Percentiles rank a stretch among this genome's conserved stretches.
Conservation (phyloP, 495 filamentous ascomycete species). For the Bryoglossum gracile region DNA sequence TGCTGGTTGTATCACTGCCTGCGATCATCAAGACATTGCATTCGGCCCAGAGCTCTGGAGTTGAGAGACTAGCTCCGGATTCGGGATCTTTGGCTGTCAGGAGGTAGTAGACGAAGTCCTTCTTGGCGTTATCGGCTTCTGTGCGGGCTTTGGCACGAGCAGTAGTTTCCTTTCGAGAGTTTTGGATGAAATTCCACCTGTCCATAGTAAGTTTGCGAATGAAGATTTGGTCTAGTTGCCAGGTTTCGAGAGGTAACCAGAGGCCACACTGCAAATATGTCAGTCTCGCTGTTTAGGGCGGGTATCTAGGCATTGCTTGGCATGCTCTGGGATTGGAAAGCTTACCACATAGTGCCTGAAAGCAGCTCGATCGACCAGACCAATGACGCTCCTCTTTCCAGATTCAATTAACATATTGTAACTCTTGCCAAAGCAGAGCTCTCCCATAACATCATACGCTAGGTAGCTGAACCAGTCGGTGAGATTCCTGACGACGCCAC, state of each 20-base stretch:
- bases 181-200: slow-evolving; percentile 48
- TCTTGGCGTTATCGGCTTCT: slow-evolving; percentile 42
- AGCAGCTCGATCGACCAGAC: slow-evolving; percentile 47
- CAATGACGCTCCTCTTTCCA: slow-evolving; percentile 51
- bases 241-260: slow-evolving; percentile 48
- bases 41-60: slow-evolving; percentile 63
- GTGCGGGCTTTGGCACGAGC: slow-evolving; percentile 48
- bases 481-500: slow-evolving; percentile 41
- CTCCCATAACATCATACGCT: slow-evolving; percentile 67
- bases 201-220: slow-evolving; percentile 49
- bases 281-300: neutral
- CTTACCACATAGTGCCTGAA: slow-evolving; percentile 50
- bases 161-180: slow-evolving; percentile 45
- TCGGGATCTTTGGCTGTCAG: slow-evolving; percentile 52
- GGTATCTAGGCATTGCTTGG: neutral
- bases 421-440: slow-evolving; percentile 61
- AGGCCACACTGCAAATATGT: slow-evolving; percentile 37
- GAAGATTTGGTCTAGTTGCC: slow-evolving; percentile 48
- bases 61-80: slow-evolving; percentile 57
- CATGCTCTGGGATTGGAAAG: neutral
- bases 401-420: slow-evolving; percentile 62
- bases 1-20: slow-evolving; percentile 58
- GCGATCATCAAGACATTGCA: slow-evolving; percentile 58
- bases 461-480: slow-evolving; percentile 59
- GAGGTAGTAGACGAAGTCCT: slow-evolving; percentile 57